Conservation (phyloP, 768 basidiomycete genomes). For the Thelephora ganbajun region DNA sequence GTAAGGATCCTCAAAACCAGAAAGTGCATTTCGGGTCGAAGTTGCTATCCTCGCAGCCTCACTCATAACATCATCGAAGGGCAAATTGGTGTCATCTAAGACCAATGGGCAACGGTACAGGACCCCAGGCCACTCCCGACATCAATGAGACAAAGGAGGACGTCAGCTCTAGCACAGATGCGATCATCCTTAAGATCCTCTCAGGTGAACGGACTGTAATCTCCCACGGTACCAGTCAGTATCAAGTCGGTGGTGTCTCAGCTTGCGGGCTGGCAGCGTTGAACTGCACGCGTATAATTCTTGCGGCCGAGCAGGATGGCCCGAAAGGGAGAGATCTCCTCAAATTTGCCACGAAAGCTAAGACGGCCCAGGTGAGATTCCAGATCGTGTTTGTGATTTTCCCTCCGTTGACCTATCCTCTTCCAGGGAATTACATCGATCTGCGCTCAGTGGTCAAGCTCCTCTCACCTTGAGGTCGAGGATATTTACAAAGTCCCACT, state of each 20-base stretch:
- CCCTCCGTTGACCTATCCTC: background rate
- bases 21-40: no score
- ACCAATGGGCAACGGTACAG: no score
- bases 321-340: slow-evolving; percentile 18
- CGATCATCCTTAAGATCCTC: slow-evolving; percentile 6
- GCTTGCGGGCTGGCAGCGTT: slow-evolving; percentile 56
- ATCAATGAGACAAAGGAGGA: background rate
- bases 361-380: slow-evolving; percentile 22
- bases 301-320: slow-evolving; percentile 23
- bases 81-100: no score
- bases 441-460: slow-evolving; percentile 39
- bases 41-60: no score
- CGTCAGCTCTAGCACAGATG: background rate
- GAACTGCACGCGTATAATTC: slow-evolving; percentile 43
- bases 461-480: slow-evolving; percentile 42
- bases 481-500: slow-evolving; percentile 34
- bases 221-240: slow-evolving; percentile 44
- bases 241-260: slow-evolving; percentile 27
- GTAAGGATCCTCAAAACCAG: no score
- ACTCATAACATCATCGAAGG: no score
- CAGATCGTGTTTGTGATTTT: background rate
- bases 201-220: slow-evolving; percentile 24
- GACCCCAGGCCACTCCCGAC: no score
- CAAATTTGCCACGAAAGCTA: slow-evolving; percentile 18
- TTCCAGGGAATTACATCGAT: slow-evolving; percentile 41